Conservation (phyloP, 2,329 filamentous ascomycete genomes). For the Microsporum canis region DNA sequence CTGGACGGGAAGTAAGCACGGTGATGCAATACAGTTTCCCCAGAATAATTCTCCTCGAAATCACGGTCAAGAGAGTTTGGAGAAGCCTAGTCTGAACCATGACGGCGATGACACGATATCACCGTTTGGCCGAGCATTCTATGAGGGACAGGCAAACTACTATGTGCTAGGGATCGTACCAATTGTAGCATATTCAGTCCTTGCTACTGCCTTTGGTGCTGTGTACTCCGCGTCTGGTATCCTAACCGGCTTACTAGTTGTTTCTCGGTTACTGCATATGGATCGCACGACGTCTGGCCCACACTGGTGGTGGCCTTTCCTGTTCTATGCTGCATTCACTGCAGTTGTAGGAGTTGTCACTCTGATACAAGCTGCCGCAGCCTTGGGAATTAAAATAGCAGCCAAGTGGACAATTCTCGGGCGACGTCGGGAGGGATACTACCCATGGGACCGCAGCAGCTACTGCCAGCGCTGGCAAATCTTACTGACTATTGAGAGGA, state of each 20-base stretch:
- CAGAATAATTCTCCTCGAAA: background rate
- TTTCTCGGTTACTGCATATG: background rate
- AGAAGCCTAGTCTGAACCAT: background rate
- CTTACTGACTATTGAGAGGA: conserved; percentile 1
- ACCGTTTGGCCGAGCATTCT: conserved; percentile 1
- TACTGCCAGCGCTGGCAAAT: conserved; percentile 7
- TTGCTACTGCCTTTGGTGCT: background rate
- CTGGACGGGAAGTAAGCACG: conserved; percentile 1
- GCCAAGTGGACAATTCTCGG: conserved; percentile 4
- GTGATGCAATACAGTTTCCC: background rate
- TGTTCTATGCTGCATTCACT: background rate
- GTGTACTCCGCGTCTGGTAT: background rate
- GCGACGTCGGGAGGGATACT: background rate
- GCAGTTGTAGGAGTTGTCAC: background rate
- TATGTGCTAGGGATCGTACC: background rate
- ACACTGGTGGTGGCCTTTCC: background rate
- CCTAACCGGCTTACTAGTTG: background rate
- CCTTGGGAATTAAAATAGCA: background rate
- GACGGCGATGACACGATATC: background rate
- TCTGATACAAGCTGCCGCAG: background rate
- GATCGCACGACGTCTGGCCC: background rate
- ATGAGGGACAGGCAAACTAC: background rate
- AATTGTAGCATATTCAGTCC: background rate
- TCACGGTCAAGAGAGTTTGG: background rate
- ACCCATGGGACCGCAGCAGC: conserved; percentile 3